Percentiles rank a stretch among this genome's conserved stretches.
phyloP scores from a whole-genome alignment of 1,139 yeast species.

The Pichia sp. region DNA sequence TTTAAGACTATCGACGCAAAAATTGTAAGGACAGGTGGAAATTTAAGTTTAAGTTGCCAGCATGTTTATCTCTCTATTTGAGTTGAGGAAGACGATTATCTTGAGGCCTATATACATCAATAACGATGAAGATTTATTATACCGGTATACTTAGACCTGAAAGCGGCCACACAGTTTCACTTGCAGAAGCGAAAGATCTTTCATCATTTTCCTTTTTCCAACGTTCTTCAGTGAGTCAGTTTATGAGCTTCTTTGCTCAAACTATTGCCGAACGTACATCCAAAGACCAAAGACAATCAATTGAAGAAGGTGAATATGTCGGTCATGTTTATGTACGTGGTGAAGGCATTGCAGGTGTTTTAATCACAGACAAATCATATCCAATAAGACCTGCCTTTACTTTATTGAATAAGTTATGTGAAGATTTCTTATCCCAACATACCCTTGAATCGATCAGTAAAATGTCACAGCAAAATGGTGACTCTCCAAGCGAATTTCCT shows the following conservation, averaged over 20 bases:
- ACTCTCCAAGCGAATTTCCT: constrained; percentile 46
- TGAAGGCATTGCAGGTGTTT: constrained; percentile 91
- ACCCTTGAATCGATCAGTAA: constrained; percentile 63
- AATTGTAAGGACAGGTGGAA: no score
- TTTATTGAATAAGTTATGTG: constrained; percentile 79
- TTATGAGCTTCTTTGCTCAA: constrained; percentile 89
- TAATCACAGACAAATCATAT: constrained; percentile 90
- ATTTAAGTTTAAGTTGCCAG: no score
- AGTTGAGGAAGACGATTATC: no score
- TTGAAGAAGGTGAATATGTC: constrained; percentile 84
- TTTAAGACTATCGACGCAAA: no score
- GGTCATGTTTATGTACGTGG: constrained; percentile 89
- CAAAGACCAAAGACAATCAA: constrained; percentile 88
- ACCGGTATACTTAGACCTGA: constrained; percentile 71
- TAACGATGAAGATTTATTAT: constrained; percentile 75
- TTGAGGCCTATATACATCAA: no score
- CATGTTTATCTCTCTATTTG: no score
- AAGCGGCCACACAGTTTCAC: constrained; percentile 55
- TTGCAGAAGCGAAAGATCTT: constrained; percentile 75
- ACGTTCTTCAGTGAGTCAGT: constrained; percentile 53
- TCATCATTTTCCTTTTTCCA: constrained; percentile 75
- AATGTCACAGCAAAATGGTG: constrained; percentile 90
- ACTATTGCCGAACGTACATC: constrained; percentile 86
- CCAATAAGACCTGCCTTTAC: constrained; percentile 98
- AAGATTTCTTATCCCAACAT: constrained; percentile 80